These are phyloP conservation scores for Solanum hybrid DNA, from an alignment of 305 asterid genomes.

Conservation along the genomic window DNA sequence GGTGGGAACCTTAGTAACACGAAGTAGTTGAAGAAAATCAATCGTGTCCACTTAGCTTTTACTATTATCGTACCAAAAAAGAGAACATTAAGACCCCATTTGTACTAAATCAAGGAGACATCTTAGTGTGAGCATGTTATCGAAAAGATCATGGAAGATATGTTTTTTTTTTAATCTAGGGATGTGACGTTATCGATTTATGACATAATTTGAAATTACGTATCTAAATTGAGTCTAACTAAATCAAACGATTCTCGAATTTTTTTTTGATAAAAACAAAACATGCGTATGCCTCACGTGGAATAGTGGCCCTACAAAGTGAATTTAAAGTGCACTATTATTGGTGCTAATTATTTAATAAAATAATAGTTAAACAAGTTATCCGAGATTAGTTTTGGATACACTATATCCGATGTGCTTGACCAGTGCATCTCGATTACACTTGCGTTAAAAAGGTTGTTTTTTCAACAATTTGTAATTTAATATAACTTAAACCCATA, in stretches of 20 bases:
- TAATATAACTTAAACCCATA: neutral
- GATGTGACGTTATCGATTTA: neutral
- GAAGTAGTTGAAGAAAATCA: conserved; percentile 1
- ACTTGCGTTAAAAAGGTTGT: neutral
- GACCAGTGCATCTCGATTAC: neutral
- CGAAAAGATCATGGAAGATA: neutral
- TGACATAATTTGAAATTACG: neutral
- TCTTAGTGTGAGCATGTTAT: neutral
- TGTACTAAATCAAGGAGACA: conserved; percentile 3
- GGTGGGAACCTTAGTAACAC: neutral
- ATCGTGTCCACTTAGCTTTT: neutral
- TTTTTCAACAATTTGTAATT: too few relatives aligned
- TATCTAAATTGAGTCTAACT: neutral
- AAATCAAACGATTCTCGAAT: neutral
- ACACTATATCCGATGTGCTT: neutral
- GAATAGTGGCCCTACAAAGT: neutral
- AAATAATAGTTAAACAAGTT: neutral
- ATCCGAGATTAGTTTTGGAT: neutral
- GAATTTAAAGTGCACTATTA: neutral
- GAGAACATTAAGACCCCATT: conserved; percentile 7
- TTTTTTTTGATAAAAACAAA: neutral
- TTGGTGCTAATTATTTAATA: neutral
- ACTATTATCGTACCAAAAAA: neutral
- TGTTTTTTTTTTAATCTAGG: neutral
- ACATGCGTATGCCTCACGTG: neutral